phyloP scores from a whole-genome alignment of 805 yeast genomes.

The Kregervanrija delftensis region DNA sequence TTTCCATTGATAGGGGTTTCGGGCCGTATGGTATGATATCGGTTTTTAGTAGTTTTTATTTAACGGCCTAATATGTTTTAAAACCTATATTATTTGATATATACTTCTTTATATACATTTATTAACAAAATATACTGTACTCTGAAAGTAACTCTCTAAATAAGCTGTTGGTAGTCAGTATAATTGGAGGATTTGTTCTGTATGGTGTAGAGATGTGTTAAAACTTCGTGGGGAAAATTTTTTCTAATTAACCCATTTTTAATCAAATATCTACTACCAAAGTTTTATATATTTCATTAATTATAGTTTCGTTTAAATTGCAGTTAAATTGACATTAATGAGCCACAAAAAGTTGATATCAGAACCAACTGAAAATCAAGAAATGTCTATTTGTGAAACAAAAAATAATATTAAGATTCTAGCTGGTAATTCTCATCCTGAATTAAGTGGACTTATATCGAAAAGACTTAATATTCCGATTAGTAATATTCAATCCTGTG shows the following conservation, averaged over 20 bases:
- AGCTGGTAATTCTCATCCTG: conserved; percentile 76
- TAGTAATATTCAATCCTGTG: conserved; percentile 73
- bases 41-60: no score
- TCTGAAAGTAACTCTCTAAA: no score
- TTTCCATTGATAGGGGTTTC: no score
- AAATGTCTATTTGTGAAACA: conserved; percentile 27
- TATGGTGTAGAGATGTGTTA: not conserved
- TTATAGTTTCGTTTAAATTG: not conserved
- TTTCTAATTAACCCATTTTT: not conserved
- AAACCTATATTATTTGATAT: not conserved
- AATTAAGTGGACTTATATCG: conserved; percentile 68
- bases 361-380: not conserved
- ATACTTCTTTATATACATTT: no score
- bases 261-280: not conserved
- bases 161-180: no score
- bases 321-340: no score
- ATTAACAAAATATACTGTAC: no score
- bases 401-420: conserved; percentile 44
- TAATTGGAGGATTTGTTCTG: not conserved
- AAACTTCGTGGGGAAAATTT: not conserved
- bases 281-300: not conserved
- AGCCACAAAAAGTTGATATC: not conserved
- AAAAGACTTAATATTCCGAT: conserved; percentile 56
- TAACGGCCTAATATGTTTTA: not conserved
- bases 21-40: no score